Evolutionary conservation across 768 basidiomycete genomes (phyloP), one percentile per base, ranked within the genome.

Genomic region (Xerocomellus chrysenteron): DNA sequence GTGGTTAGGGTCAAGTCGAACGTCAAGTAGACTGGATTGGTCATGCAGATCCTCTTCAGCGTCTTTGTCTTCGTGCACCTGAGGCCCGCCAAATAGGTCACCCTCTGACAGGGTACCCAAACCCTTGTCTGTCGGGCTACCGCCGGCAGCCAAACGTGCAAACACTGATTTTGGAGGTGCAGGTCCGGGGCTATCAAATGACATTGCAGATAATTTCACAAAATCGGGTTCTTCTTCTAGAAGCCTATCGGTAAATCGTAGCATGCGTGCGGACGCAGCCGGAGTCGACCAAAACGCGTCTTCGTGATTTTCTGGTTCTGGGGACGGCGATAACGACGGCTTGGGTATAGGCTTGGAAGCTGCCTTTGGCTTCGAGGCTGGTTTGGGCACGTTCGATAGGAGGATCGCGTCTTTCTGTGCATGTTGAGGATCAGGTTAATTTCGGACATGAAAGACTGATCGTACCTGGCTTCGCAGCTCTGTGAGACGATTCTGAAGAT

Each of bases 281-380:
- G 86, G 84, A 1, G 86, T 85, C 32, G 77, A 80, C 85, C 86
- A 88, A 64, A 87, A 85, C 41, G 75, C 76, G 37, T 83, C 80
- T 65, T 87, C 86, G 28, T 79, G 74, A 11, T 56, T 75, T 64
- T 70, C 75, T 47, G 63, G 63, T 47, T 64, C 60, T 49, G 59
- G 64, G 45, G 65, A 57, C 46, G 58, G 66, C 24, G 65, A 55
- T n/a, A 57, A 17, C 32, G 57, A 50, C 19, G 43, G 55, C 65
- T 63, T 65, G 7, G 43, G 28, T 42, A 51, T 36, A 28, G 50
- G 50, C 35, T 62, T 63, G 17, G 59, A 14, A 36, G 39, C 14
- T 32, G 46, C 17, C 36, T 55, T 69, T 45, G 59, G 52, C 39
- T 63, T 58, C 5, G 47, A 14, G 28, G 10, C 47, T 30, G 19